phyloP scores from a whole-genome alignment of 2,329 filamentous ascomycete genomes.

The Penicillium sp. region DNA sequence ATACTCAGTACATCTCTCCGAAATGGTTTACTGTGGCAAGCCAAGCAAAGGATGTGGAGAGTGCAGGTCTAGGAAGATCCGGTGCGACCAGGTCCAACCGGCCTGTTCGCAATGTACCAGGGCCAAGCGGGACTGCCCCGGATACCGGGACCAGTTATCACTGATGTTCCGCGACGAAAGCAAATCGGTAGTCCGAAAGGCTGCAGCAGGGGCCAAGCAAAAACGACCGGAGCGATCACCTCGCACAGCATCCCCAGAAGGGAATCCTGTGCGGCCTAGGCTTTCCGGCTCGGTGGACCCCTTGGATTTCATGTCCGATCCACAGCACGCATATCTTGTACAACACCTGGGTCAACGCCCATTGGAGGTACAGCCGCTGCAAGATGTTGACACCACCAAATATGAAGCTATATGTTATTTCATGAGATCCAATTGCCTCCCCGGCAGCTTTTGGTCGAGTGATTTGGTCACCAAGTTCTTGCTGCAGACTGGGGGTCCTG shows the following conservation, averaged over 20 bases:
- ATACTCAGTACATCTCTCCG: neutral
- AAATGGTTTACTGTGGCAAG: constrained; percentile 47
- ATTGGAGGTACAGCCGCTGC: constrained; percentile 27
- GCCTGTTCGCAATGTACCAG: constrained; percentile 65
- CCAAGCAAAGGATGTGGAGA: constrained; percentile 48
- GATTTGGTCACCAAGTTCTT: constrained; percentile 27
- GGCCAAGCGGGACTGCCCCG: constrained; percentile 61
- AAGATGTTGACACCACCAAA: constrained; percentile 22
- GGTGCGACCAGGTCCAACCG: constrained; percentile 61
- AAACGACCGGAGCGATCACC: constrained; percentile 15
- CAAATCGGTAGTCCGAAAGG: constrained; percentile 60
- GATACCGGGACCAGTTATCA: constrained; percentile 65
- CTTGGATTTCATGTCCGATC: constrained; percentile 23
- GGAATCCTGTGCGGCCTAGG: constrained; percentile 16
- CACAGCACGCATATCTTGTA: constrained; percentile 16
- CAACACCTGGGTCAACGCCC: constrained; percentile 16
- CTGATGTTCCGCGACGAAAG: constrained; percentile 69
- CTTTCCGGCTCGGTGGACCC: constrained; percentile 9
- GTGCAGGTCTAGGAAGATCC: constrained; percentile 47
- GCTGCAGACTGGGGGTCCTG: constrained; percentile 15
- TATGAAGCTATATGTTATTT: constrained; percentile 41
- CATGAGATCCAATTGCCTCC: constrained; percentile 35
- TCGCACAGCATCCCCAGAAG: constrained; percentile 30
- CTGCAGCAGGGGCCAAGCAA: constrained; percentile 40
- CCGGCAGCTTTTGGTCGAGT: constrained; percentile 28